Evolutionary conservation across 2,329 filamentous ascomycete species (phyloP).

Genomic region (Fusarium brevicatenulatum): DNA sequence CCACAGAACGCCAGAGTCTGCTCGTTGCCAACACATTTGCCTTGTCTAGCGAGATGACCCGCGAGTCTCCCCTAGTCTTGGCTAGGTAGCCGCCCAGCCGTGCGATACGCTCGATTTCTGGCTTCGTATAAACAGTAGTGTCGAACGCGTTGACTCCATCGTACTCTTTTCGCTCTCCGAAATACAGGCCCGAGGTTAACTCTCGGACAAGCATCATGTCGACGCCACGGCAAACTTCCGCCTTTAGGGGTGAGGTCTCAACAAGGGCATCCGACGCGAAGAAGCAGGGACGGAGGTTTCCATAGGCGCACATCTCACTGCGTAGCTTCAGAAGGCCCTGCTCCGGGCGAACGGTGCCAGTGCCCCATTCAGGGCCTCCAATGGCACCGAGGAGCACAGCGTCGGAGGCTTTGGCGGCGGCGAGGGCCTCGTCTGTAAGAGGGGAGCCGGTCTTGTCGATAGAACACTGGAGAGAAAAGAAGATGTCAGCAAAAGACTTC

Average conservation of each 20-base stretch:
- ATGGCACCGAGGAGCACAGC: slow-evolving; percentile 94
- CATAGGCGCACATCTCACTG: slow-evolving; percentile 94
- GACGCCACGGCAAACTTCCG: slow-evolving; percentile 83
- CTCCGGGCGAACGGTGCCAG: slow-evolving; percentile 86
- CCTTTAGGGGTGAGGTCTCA: slow-evolving; percentile 86
- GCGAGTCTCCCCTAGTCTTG: slow-evolving; percentile 73
- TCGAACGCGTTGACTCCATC: slow-evolving; percentile 80
- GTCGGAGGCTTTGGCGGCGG: slow-evolving; percentile 84
- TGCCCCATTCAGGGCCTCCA: slow-evolving; percentile 97
- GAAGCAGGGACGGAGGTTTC: slow-evolving; percentile 95
- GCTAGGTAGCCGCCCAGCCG: slow-evolving; percentile 85
- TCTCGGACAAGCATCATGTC: slow-evolving; percentile 96
- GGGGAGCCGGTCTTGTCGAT: slow-evolving; percentile 86
- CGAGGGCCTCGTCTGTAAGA: slow-evolving; percentile 84
- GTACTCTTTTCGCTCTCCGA: slow-evolving; percentile 80
- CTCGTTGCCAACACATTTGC: slow-evolving; percentile 94
- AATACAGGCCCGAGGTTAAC: slow-evolving; percentile 94
- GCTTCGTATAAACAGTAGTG: slow-evolving; percentile 84
- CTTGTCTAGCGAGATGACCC: slow-evolving; percentile 90
- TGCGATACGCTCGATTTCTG: slow-evolving; percentile 89
- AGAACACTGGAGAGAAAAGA: slow-evolving; percentile 70
- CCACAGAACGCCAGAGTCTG: slow-evolving; percentile 87
- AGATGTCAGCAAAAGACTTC: neutral
- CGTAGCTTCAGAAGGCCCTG: slow-evolving; percentile 91
- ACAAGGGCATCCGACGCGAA: slow-evolving; percentile 91